Percentiles rank a stretch among this genome's conserved stretches.
These are phyloP conservation scores for Aspergillus fischeri DNA, from an alignment of 2,329 filamentous ascomycete species.

Conservation along the genomic window DNA sequence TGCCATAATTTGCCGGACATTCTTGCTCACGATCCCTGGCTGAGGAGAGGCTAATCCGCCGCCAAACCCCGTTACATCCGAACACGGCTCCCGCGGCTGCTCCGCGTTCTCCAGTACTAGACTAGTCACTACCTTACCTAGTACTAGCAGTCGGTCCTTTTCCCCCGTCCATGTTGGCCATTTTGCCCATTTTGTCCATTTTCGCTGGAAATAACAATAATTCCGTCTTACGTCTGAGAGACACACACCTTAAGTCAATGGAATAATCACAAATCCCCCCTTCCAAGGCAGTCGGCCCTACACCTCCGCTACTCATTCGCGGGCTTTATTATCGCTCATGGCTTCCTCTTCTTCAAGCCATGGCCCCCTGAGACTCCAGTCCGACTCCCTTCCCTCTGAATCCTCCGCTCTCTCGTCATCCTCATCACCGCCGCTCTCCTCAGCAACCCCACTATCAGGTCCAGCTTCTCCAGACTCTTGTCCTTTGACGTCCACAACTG, in stretches of 20 bases:
- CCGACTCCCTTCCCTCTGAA: conserved; percentile 12
- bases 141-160: not conserved
- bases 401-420: conserved; percentile 17
- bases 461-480: conserved; percentile 15
- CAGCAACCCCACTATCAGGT: conserved; percentile 18
- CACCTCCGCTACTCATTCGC: not conserved
- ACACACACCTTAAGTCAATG: not conserved
- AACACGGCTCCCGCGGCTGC: conserved; percentile 7
- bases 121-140: too few relatives aligned
- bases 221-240: not conserved
- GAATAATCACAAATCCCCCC: not conserved
- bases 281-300: not conserved
- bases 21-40: not conserved
- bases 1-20: too few relatives aligned
- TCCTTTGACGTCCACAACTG: conserved; percentile 19
- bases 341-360: conserved; percentile 14
- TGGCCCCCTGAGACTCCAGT: conserved; percentile 12
- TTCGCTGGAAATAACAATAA: not conserved
- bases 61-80: conserved; percentile 29
- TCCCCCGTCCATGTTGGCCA: not conserved
- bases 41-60: not conserved
- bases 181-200: not conserved
- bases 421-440: conserved; percentile 18
- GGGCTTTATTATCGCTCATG: conserved; percentile 9
- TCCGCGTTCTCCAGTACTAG: not conserved